These are phyloP conservation scores for Eragrostis nindensis DNA, from an alignment of 176 grass and related monocot species.

Conservation along the genomic window DNA sequence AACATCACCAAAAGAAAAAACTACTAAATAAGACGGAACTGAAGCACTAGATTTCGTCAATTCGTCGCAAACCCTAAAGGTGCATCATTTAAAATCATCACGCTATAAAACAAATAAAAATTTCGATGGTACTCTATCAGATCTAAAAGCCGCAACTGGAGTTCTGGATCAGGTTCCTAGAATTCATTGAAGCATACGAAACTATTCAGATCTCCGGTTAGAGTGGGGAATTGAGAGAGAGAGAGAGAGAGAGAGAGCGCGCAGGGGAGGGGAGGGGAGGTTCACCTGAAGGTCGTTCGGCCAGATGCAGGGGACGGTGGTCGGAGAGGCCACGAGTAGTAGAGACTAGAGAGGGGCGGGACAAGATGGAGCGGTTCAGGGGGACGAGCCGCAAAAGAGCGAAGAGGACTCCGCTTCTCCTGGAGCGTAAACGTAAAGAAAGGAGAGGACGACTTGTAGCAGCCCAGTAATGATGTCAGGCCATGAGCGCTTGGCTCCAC, in stretches of 20 bases:
- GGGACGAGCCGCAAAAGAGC: not conserved
- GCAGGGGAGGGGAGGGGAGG: too few relatives aligned
- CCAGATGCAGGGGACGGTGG: not conserved
- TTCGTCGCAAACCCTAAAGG: not conserved
- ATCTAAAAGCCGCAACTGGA: constrained; percentile 12
- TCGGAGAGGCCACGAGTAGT: not conserved
- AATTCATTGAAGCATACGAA: not conserved
- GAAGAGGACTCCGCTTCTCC: not conserved
- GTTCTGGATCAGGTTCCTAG: not conserved
- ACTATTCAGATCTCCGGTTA: not conserved
- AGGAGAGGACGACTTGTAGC: not conserved
- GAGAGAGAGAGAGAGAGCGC: not conserved
- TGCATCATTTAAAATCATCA: not conserved
- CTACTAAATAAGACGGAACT: too few relatives aligned
- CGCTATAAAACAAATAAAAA: not conserved
- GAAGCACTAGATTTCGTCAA: not conserved
- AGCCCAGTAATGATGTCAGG: not conserved
- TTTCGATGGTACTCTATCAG: not conserved
- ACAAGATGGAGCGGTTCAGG: not conserved
- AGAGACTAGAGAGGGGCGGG: not conserved
- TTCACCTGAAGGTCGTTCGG: not conserved
- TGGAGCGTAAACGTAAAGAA: not conserved
- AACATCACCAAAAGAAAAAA: not conserved
- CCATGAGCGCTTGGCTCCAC: not conserved
- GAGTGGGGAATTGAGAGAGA: not conserved